Conservation (phyloP, 192 early-diverging fungal species). For the Linnemannia exigua region DNA sequence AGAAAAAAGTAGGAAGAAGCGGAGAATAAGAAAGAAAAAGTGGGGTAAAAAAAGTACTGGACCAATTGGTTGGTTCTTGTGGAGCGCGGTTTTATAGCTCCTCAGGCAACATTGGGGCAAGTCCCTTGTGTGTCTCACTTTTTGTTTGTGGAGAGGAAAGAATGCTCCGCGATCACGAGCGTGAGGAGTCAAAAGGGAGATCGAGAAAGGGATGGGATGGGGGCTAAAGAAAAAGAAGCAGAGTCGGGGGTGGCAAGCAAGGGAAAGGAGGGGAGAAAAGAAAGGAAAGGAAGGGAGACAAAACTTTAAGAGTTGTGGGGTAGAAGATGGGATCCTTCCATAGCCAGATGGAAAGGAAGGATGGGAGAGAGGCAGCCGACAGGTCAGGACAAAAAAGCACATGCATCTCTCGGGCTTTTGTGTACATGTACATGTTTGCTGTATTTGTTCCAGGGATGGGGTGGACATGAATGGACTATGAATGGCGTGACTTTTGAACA, state of each 20-base stretch:
- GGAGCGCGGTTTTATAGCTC: not conserved
- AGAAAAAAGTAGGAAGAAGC: not conserved
- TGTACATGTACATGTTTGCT: no score
- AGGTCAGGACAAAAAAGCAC: not conserved
- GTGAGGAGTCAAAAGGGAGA: not conserved
- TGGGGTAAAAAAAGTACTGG: not conserved
- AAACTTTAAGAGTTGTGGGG: not conserved
- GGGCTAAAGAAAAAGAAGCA: not conserved
- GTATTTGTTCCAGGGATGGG: no score
- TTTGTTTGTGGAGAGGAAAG: no score
- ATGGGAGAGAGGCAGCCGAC: not conserved
- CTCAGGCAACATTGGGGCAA: not conserved
- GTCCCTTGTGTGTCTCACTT: not conserved
- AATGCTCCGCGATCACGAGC: not conserved
- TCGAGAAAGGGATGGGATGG: not conserved
- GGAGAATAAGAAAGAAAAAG: not conserved
- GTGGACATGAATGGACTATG: no score
- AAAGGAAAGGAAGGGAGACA: not conserved
- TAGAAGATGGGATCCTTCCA: not conserved
- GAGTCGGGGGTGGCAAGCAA: not conserved
- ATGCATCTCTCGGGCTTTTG: no score
- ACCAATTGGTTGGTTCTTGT: not conserved
- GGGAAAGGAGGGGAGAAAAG: not conserved
- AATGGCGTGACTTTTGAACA: no score
- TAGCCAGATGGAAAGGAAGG: not conserved